Base-by-base conservation (phyloP, 2,329 filamentous ascomycete species). In the Paracoccidioides brasiliensis region DNA sequence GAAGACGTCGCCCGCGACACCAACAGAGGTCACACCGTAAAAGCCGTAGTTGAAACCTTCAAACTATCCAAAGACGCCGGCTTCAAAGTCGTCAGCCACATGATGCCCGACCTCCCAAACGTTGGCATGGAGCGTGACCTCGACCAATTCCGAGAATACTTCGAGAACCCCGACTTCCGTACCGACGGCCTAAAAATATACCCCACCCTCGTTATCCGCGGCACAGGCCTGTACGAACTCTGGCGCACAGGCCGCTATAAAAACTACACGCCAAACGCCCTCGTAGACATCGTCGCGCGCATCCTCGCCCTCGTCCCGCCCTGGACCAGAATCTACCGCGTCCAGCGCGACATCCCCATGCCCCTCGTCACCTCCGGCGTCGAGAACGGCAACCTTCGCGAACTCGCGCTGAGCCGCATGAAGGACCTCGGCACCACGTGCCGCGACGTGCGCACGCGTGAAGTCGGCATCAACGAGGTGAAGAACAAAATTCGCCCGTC, bases 321-420 rank as follows among this genome's bases (percentile, higher is more conserved):
- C 1, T 98, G 93, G 93, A 98, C 94, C 0, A 84, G 93, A 59
- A 98, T 98, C 66, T 98, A 98, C 75, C 89, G 93, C 58, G 93
- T 98, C 0, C 93, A 98, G 75, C 84, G 93, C 69, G 93, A 98
- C 72, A 98, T 98, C 57, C 93, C 93, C n/a, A 98, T 98, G 93
- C 93, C 93, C 0, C 79, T 98, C 30, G 94, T 98, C n/a, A 97
- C 93, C 0, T 95, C 91, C 0, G 93, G 93, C 43, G 93, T 98
- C 0, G 93, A 98, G 73, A 98, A 98, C 64, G 93, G 93, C 58
- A 98, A 98, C 68, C 76, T 98, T 42, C 84, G 93, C 59, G 93
- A 98, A 70, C 76, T 98, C 51, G 91, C 93, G 0, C 76, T 98
- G 55, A 90, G 90, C n/a, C 80, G 93, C 28, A 98, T 98, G 94